Evolutionary conservation across 2,329 filamentous ascomycete genomes (phyloP).

Genomic region (Sphaerostilbella broomeana): DNA sequence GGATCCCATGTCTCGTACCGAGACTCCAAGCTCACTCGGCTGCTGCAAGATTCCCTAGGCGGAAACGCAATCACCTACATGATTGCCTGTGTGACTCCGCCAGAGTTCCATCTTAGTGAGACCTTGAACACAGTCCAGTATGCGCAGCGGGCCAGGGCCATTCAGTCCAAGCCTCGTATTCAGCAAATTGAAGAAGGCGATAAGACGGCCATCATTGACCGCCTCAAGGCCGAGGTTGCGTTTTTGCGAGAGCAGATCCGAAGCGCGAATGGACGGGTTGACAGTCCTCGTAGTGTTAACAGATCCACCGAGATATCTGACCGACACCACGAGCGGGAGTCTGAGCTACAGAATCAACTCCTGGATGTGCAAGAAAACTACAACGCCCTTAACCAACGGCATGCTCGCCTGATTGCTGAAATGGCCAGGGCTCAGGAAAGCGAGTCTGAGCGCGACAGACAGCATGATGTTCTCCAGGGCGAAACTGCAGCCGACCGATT

Average conservation of each 20-base stretch:
- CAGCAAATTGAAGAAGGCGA: conserved; percentile 90
- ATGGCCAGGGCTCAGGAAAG: conserved; percentile 79
- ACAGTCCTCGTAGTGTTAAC: conserved; percentile 45
- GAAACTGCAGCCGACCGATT: conserved; percentile 80
- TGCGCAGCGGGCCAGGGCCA: conserved; percentile 88
- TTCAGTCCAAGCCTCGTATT: conserved; percentile 95
- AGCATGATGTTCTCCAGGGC: conserved; percentile 52
- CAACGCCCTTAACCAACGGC: conserved; percentile 79
- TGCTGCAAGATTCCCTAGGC: conserved; percentile 92
- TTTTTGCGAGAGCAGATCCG: conserved; percentile 92
- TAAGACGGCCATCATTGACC: conserved; percentile 88
- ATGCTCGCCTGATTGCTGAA: conserved; percentile 92
- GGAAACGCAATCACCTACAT: conserved; percentile 98
- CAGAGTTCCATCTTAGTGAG: conserved; percentile 95
- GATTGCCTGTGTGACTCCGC: conserved; percentile 96
- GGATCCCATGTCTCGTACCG: conserved; percentile 94
- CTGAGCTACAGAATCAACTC: conserved; percentile 87
- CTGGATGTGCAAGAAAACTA: conserved; percentile 94
- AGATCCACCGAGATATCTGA: conserved; percentile 65
- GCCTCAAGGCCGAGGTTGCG: conserved; percentile 85
- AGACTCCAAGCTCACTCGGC: conserved; percentile 90
- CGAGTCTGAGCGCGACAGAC: conserved; percentile 52
- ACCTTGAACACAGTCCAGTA: conserved; percentile 97
- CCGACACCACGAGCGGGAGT: conserved; percentile 75
- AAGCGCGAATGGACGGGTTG: conserved; percentile 61